A percentile compares a stretch with the other conserved stretches of the same genome.
These are phyloP conservation scores for Quercus cerris DNA, from an alignment of 306 rosid species.

Conservation along the genomic window DNA sequence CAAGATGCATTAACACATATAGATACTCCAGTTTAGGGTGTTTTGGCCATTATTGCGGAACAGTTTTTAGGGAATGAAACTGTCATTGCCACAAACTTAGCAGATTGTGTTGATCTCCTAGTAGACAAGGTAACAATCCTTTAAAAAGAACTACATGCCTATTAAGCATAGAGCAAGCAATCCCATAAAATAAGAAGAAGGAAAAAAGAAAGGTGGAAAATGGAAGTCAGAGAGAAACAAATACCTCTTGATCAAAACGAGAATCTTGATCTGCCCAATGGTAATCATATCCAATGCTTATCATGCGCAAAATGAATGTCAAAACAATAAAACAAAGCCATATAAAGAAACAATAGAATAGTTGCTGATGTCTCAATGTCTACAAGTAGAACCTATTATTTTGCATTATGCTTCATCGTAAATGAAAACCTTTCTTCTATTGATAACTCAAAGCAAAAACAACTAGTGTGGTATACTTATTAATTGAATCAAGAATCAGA, in stretches of 20 bases:
- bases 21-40: neutral
- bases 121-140: neutral
- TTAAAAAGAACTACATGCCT: neutral
- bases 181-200: neutral
- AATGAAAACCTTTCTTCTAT: neutral
- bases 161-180: neutral
- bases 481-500: neutral
- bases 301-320: constrained; percentile 91
- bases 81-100: constrained; percentile 13
- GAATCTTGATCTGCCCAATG: constrained; percentile 71
- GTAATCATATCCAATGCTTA: constrained; percentile 92
- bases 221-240: constrained; percentile 11
- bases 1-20: constrained; percentile 6
- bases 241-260: constrained; percentile 69
- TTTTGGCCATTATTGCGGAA: neutral
- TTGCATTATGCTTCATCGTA: neutral
- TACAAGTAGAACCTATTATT: neutral
- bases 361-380: neutral
- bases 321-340: too few relatives aligned
- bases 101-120: neutral
- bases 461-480: neutral
- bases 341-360: neutral
- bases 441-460: neutral
- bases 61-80: constrained; percentile 3
- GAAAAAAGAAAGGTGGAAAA: neutral